Base-by-base conservation (phyloP, 768 basidiomycete genomes). In the Trametes sanguinea region DNA sequence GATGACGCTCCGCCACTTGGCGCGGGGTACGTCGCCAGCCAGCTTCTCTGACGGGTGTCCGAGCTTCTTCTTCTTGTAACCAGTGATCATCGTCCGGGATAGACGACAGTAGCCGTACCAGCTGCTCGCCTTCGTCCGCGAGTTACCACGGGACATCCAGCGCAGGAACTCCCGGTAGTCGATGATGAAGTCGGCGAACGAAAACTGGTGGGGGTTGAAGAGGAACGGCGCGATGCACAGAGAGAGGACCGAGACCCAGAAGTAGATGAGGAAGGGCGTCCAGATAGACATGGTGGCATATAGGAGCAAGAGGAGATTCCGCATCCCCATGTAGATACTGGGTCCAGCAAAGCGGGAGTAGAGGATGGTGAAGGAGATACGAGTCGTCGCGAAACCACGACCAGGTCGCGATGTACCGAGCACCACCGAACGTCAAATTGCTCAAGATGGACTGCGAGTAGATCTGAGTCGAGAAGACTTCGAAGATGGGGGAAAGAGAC, bases 201-300 rank as follows among this genome's bases (percentile, higher is more conserved):
- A 93, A 84, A 98, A 99, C 75, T 98, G 97, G 76, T 99, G 96
- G n/a, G 97, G 97, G 77, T 99, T 99, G 86, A 99, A 99, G 62
- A 99, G 65, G 87, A 98, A 99, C 0, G 97, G 97, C 39, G 97
- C 94, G 68, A 98, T 84, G 76, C 94, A 96, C 17, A 99, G 85
- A 9, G 95, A 95, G 61, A 95, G 75, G 60, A 98, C 94, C 14
- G 97, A 96, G 74, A 94, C 84, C 96, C 96, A 98, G 86, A 98
- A 99, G 83, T 98, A 99, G 77, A 96, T 93, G 68, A 98, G 80
- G 76, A 94, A 90, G 4, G 93, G 92, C 60, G 93, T 91, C 90
- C 93, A 98, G 68, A 99, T 84, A 27, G 93, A 78, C 79, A 98
- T 81, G 47, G 95, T 93, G 68, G 89, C 87, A 72, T 96, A 99